Evolutionary conservation across 441 rosid species (phyloP), one percentile per base, ranked within the genome.

Genomic region (Biscutella laevigata): DNA sequence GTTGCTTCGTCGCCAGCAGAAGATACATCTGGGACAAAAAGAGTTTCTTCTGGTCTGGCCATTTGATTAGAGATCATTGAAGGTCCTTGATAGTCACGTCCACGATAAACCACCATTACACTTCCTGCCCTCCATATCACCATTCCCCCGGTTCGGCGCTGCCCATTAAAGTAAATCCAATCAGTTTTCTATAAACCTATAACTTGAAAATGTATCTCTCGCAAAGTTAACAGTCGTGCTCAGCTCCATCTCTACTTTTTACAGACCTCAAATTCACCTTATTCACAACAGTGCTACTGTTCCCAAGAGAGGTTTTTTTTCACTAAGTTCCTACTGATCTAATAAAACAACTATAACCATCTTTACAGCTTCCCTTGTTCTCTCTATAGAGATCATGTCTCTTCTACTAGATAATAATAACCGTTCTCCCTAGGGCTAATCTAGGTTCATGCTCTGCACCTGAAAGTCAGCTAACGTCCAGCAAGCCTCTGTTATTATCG

Each of bases 121-220:
- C 97, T 92, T 59, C 99, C 97, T 11, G 96, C 85, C 66, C 73
- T 81, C 99, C 97, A 92, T 67, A 85, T 64, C 48, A 88, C 92
- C 69, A 83, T 69, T 50, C 89, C 96, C 53, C 92, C 83, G 19
- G 99, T 92, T 65, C 97, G 86, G 39, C 88, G 86, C 99, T 92
- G 96, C 65, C 28, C 72, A 77, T 71, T 45, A 74, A 51, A 56
- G 57, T 44, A 75, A 57, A 61, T 36, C 47, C 25, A 64, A 60
- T 82, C 59, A 79, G 69, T 64, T 57, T 22, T 13, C 41, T 17
- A 24, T 45, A 43, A 56, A 35, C 32, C 43, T 13, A 28, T 20
- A 20, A 8, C 15, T 19, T 27, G 26, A 21, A 26, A 40, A 57
- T 49, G 16, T 19, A 30, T 47, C 29, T 41, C 44, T 8, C 12